Base-by-base conservation (phyloP, 192 early-diverging fungal species). In the Coemansia sp. region DNA sequence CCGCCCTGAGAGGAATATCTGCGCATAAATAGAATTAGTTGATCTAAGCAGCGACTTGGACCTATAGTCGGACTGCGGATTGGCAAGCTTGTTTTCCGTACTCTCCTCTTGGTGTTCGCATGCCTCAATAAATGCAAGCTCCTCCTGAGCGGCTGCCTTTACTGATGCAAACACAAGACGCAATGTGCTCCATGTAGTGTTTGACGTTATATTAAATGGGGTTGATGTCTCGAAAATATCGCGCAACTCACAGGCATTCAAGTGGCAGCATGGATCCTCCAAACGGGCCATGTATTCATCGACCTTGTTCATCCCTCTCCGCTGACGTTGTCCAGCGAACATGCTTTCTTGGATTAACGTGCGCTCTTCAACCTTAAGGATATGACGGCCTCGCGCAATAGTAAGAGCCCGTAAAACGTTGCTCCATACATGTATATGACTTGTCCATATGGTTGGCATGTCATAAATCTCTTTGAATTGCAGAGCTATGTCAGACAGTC, bases 321-420 rank as follows among this genome's bases (percentile, higher is more conserved):
- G 64, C 44, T 79, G 76, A 0, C 76, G 67, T 58, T 70, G 67
- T 0, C 76, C 76, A 5, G 76, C 65, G 61, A 79, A 79, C 76
- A 73, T 73, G 65, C 71, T 73, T 50, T 79, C 76, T n/a, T 79
- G 76, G 22, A 79, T 64, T n/a, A 79, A 55, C 9, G 66, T 54
- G 26, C 76, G 76, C 49, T 79, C 76, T 2, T 79, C 71, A 12
- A 70, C 71, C 10, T 57, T 48, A 9, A 73, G 68, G n/a, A 79
- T 70, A 44, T 79, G 64, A 4, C 76, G 60, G 1, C 71, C 71
- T 2, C 76, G 71, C 10, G 76, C 71, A 44, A 73, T 73, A 0
- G 76, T 79, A 28, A 79, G 60, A 22, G 76, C 66, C 4, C 64
- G 60, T 14, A 79, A 54, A 14, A 79, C 64, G 26, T 79, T 79